Base-by-base conservation (phyloP, 345 rosid species). In the Gossypium bickii region DNA sequence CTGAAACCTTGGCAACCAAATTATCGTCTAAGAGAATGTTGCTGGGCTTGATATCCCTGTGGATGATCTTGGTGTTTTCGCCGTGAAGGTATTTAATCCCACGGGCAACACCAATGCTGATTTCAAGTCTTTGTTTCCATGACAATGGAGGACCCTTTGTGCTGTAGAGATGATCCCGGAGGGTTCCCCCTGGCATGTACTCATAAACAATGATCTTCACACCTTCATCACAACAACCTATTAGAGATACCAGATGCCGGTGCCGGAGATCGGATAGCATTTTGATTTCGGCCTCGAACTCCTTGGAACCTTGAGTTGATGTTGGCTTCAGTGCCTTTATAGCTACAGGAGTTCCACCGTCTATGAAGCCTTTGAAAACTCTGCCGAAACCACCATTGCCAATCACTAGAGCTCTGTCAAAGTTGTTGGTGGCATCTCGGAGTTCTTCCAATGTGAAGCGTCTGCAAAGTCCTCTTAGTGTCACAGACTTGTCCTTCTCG, bases 81-180 rank as follows among this genome's bases (percentile, higher is more conserved):
- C 83, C 78, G 52, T 83, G 86, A 41, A 83, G 81, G 67, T 80
- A 80, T 63, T 80, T 81, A 55, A 83, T 61, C 44, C 83, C 86
- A 74, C 79, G 78, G 58, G 86, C 86, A 2, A 83, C 79, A 0
- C 83, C 86, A 72, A 83, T 83, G 64, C 79, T 67, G n/a, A 83
- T 80, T 78, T 83, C 83, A 8, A 83, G 78, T 61, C 86, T 73
- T 44, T 80, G 86, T 29, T 80, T 83, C 86, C 86, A 83, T 11
- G 81, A 80, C 51, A 83, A 78, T 43, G 81, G 78, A 67, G 86
- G 83, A n/a, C 49, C 70, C 24, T 82, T 79, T 0, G 81, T 77
- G 47, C 78, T 77, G 12, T 80, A 78, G 9, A 83, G 79, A 78
- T 83, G 83, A 72, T 82, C 18, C 34, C 76, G 76, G 3, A 83